These are phyloP conservation scores for Myriosclerotinia curreyana DNA, from an alignment of 2,329 filamentous ascomycete genomes.

Conservation along the genomic window DNA sequence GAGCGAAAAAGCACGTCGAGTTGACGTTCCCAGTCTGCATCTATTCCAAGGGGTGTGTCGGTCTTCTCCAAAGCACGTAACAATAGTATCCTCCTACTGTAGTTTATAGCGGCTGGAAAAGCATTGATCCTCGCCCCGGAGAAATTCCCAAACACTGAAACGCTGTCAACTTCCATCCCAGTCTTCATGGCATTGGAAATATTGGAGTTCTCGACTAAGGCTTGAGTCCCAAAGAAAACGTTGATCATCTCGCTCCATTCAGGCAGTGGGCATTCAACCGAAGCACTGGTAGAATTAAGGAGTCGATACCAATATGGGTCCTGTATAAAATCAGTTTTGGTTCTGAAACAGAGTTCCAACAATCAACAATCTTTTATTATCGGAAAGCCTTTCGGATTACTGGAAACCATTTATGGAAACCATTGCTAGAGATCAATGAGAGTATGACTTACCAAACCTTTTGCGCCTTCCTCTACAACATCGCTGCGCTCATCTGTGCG, in stretches of 20 bases:
- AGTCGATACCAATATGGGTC: constrained; percentile 66
- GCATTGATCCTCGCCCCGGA: constrained; percentile 49
- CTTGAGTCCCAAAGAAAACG: constrained; percentile 48
- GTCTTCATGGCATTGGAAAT: constrained; percentile 37
- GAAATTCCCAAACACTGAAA: constrained; percentile 42
- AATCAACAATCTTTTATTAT: no score
- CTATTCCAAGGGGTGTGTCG: constrained; percentile 46
- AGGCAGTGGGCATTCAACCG: constrained; percentile 44
- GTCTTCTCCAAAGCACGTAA: constrained; percentile 48
- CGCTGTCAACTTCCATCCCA: constrained; percentile 44
- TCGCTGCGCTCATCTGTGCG: constrained; percentile 69
- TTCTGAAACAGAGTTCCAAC: background rate
- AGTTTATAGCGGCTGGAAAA: constrained; percentile 67
- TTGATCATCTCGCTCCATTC: constrained; percentile 52
- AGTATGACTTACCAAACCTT: constrained; percentile 72
- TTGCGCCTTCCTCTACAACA: constrained; percentile 83
- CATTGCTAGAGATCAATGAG: constrained; percentile 37
- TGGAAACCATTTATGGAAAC: background rate
- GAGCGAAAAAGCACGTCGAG: constrained; percentile 70
- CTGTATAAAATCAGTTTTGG: constrained; percentile 27
- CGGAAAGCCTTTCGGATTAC: background rate
- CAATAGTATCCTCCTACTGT: constrained; percentile 61
- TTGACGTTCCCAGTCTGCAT: constrained; percentile 81
- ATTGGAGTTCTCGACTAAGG: constrained; percentile 37
- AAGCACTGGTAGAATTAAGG: constrained; percentile 52